phyloP scores from a whole-genome alignment of 306 rosid species.

The Rosa chinensis region DNA sequence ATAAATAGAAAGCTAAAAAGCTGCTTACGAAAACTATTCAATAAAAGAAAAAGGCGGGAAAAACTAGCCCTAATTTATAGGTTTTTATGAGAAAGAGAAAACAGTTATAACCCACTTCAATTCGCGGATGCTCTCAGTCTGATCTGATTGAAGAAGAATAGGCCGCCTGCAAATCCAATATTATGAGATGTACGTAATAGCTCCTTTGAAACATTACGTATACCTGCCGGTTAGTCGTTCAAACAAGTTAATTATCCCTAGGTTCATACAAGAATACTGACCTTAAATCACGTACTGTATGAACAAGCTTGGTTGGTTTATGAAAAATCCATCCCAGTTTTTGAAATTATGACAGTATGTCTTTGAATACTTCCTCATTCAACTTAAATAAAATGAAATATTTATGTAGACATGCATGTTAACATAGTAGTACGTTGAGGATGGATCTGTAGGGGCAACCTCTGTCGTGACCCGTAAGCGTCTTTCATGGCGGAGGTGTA shows the following conservation, averaged over 20 bases:
- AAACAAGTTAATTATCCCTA: not conserved
- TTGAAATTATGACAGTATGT: not conserved
- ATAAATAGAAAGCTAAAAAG: slow-evolving; percentile 17
- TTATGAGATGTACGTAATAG: not conserved
- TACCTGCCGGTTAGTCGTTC: not conserved
- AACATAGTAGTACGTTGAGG: not conserved
- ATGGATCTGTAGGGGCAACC: too few species aligned
- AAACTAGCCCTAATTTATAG: not conserved
- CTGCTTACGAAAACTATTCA: slow-evolving; percentile 1
- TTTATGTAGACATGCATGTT: not conserved
- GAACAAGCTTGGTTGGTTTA: not conserved
- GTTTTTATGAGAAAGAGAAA: not conserved
- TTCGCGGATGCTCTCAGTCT: not conserved
- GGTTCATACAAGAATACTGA: not conserved
- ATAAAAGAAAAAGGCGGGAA: slow-evolving; percentile 16
- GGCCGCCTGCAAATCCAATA: not conserved
- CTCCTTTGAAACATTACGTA: not conserved
- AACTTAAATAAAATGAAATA: not conserved
- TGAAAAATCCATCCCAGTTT: not conserved
- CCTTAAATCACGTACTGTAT: not conserved
- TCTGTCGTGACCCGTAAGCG: too few species aligned
- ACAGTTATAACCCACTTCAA: not conserved
- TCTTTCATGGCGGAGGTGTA: too few species aligned
- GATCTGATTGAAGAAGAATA: not conserved
- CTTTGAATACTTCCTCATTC: not conserved